Evolutionary conservation across 2,329 filamentous ascomycete species (phyloP).

Genomic region (Cladophialophora chaetospira): DNA sequence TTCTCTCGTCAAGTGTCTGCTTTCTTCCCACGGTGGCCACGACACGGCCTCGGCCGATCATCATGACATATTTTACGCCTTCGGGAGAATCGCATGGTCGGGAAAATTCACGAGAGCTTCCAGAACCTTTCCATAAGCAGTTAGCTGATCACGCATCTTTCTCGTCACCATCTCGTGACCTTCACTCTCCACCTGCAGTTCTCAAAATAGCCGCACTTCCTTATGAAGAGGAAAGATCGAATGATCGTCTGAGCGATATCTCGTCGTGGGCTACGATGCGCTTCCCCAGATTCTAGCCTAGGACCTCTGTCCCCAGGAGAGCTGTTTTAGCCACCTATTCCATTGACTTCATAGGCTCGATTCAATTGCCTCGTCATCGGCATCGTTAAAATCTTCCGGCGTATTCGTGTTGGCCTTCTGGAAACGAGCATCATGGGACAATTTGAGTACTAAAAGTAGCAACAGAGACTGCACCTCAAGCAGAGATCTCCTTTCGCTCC

Average conservation of each 20-base stretch:
- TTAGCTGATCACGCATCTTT: too few relatives aligned
- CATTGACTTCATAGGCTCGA: neutral
- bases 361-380: neutral
- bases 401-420: neutral
- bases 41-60: neutral
- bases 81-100: neutral
- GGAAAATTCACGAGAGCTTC: neutral
- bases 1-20: neutral
- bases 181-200: neutral
- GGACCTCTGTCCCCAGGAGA: neutral
- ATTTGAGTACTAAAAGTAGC: neutral
- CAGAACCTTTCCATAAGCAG: neutral
- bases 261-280: neutral
- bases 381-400: neutral
- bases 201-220: neutral
- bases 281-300: too few relatives aligned
- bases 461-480: neutral
- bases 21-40: neutral
- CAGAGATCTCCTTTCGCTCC: neutral
- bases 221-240: neutral
- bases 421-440: neutral
- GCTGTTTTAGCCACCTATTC: neutral
- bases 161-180: neutral
- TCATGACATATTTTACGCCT: neutral
- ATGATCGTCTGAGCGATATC: neutral